Conservation (phyloP, 176 grass and related monocot genomes). For the Hsuehochloa calcarea region DNA sequence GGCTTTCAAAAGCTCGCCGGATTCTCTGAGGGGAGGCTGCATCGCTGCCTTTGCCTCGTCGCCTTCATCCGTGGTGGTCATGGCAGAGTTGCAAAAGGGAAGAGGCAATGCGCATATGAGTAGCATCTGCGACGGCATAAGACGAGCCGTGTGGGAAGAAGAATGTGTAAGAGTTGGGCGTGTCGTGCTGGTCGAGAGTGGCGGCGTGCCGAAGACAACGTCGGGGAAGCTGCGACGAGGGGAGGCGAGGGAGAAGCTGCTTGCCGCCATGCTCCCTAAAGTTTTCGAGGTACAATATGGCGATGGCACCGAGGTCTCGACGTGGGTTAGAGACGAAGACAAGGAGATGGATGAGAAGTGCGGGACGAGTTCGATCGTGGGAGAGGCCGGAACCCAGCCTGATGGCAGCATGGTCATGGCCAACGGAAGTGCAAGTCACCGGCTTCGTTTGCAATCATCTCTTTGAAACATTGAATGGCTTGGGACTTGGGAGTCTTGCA, state of each 20-base stretch:
- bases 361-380: background rate
- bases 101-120: background rate
- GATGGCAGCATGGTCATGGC: background rate
- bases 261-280: constrained; percentile 27
- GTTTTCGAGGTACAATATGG: constrained; percentile 29
- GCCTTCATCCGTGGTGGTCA: constrained; percentile 12
- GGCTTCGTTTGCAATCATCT: constrained; percentile 17
- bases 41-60: constrained; percentile 18
- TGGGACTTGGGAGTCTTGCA: background rate
- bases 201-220: constrained; percentile 47
- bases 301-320: background rate
- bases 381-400: background rate
- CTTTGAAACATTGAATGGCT: constrained; percentile 7
- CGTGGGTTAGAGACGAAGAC: background rate
- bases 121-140: constrained; percentile 39
- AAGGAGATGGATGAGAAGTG: background rate
- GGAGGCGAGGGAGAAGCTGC: constrained; percentile 32
- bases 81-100: constrained; percentile 44
- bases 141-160: constrained; percentile 35
- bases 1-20: constrained; percentile 11
- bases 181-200: constrained; percentile 43
- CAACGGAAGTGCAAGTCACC: background rate
- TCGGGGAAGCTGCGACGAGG: constrained; percentile 47
- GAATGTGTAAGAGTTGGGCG: constrained; percentile 14
- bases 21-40: constrained; percentile 36